Evolutionary conservation across 176 grass and related monocot species (phyloP).

Genomic region (Themeda triandra): DNA sequence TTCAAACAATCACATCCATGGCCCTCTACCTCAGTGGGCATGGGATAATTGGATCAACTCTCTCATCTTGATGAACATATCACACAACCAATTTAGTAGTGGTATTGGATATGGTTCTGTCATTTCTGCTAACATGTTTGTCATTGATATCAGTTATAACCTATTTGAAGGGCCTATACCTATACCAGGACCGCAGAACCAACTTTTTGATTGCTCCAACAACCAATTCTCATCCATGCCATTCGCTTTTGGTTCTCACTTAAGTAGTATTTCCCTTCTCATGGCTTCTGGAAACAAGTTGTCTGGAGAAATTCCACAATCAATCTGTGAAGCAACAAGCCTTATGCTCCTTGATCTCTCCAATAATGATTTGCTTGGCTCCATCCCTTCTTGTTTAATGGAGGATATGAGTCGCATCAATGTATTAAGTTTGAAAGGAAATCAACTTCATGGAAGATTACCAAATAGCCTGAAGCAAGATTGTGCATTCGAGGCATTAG

Average conservation of each 20-base stretch:
- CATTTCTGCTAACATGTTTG: background rate
- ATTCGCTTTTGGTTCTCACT: constrained; percentile 21
- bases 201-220: constrained; percentile 24
- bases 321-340: constrained; percentile 7
- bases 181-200: background rate
- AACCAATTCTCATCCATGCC: constrained; percentile 33
- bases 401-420: background rate
- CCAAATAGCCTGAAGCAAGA: background rate
- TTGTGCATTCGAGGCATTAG: constrained; percentile 13
- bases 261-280: background rate
- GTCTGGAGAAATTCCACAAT: constrained; percentile 12
- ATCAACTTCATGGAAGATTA: constrained; percentile 15
- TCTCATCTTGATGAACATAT: constrained; percentile 32
- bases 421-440: constrained; percentile 30
- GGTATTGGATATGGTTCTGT: background rate
- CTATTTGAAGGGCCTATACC: constrained; percentile 29
- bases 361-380: constrained; percentile 19
- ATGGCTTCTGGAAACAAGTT: background rate
- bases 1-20: constrained; percentile 54
- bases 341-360: constrained; percentile 33
- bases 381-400: constrained; percentile 36
- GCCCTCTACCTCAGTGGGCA: constrained; percentile 47
- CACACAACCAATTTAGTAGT: constrained; percentile 45
- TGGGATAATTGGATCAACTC: constrained; percentile 27
- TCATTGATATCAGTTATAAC: constrained; percentile 25